Evolutionary conservation across 768 basidiomycete species (phyloP).

Genomic region (Amanita muscaria): DNA sequence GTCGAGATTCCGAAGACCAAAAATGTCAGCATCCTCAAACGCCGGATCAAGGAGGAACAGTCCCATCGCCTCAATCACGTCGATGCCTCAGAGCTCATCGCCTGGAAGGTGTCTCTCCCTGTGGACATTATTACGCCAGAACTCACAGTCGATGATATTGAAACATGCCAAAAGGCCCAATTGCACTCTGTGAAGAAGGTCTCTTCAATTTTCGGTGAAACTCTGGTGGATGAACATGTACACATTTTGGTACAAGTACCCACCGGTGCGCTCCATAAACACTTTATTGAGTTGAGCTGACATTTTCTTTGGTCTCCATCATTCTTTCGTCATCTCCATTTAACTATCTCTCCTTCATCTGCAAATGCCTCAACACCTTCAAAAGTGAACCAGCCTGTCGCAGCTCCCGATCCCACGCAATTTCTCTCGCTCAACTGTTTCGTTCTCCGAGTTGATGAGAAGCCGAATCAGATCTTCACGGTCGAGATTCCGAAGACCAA

Average conservation of each 20-base stretch:
- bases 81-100: too few relatives aligned
- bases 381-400: neutral
- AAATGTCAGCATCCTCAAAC: too few relatives aligned
- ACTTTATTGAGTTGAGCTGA: too few relatives aligned
- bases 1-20: too few relatives aligned
- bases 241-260: conserved; percentile 2
- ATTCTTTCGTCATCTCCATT: too few relatives aligned
- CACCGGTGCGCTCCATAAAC: neutral
- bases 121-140: neutral
- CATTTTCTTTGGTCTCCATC: too few relatives aligned
- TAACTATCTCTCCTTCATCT: too few relatives aligned
- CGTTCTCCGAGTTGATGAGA: conserved; percentile 9
- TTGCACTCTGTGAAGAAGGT: conserved; percentile 1
- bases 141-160: conserved; percentile 1
- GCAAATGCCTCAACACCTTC: too few relatives aligned
- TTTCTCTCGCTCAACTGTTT: conserved; percentile 13
- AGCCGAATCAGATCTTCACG: conserved; percentile 9
- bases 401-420: neutral
- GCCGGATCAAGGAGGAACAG: too few relatives aligned
- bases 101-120: conserved; percentile 1
- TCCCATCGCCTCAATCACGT: too few relatives aligned
- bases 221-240: neutral
- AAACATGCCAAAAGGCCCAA: conserved; percentile 1
- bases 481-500: conserved; percentile 14
- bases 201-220: neutral